These are phyloP conservation scores for Trichomonas vaginalis DNA, from an alignment of 208 protist genomes.

Conservation along the genomic window DNA sequence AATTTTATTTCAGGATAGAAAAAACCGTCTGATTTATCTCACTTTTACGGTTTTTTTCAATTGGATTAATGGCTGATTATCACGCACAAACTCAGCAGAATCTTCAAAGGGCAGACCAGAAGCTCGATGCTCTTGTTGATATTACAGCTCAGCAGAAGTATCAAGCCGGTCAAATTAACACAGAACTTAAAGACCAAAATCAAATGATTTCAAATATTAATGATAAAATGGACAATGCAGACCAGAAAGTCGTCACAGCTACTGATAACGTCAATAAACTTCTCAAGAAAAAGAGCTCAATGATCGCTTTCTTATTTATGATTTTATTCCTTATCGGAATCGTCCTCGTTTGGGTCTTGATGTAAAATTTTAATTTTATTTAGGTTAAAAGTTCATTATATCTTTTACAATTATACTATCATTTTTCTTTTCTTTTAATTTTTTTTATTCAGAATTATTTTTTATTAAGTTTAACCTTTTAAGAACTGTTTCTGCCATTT, in stretches of 20 bases:
- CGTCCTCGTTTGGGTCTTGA: background rate
- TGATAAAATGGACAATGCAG: background rate
- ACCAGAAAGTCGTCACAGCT: background rate
- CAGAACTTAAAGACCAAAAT: constrained; percentile 1
- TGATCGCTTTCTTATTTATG: background rate
- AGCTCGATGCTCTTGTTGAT: background rate
- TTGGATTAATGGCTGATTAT: background rate
- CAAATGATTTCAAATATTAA: background rate
- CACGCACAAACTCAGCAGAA: background rate
- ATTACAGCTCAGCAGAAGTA: background rate
- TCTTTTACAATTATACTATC: background rate
- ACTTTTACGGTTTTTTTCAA: background rate
- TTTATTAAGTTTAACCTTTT: background rate
- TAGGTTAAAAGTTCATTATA: background rate
- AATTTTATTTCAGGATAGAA: too few relatives aligned
- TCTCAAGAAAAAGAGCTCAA: background rate
- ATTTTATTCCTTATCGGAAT: background rate
- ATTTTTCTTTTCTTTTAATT: background rate
- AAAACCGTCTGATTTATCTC: background rate
- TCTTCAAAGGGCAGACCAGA: background rate
- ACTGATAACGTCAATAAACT: background rate
- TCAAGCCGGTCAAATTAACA: background rate
- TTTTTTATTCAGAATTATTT: background rate
- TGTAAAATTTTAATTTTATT: background rate
- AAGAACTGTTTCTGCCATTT: background rate